phyloP scores from a whole-genome alignment of 2,329 filamentous ascomycete species.

The Phialophora tarda region DNA sequence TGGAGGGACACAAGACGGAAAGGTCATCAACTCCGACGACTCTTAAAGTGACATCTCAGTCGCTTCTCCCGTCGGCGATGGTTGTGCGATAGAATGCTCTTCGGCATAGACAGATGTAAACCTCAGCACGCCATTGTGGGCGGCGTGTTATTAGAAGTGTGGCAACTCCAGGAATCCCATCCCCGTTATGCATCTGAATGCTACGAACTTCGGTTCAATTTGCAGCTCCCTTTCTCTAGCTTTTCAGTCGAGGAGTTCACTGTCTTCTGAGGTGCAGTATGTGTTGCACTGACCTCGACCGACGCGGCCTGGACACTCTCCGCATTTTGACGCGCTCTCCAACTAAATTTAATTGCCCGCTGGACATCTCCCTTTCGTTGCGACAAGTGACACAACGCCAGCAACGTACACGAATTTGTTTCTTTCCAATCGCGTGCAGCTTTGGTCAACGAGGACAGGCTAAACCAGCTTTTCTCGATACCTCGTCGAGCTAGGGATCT shows the following conservation, averaged over 20 bases:
- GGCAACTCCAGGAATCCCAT: background rate
- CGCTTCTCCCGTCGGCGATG: background rate
- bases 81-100: background rate
- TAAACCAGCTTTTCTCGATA: background rate
- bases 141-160: background rate
- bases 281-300: background rate
- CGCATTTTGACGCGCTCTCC: slow-evolving; percentile 7
- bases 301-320: background rate
- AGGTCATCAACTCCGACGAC: background rate
- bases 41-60: background rate
- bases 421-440: background rate
- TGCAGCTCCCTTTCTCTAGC: background rate
- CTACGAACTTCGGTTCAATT: background rate
- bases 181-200: background rate
- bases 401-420: background rate
- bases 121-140: background rate
- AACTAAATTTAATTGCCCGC: slow-evolving; percentile 6
- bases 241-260: background rate
- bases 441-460: background rate
- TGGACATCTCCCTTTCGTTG: background rate
- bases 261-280: background rate
- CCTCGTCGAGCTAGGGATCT: background rate
- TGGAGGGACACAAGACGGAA: background rate
- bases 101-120: background rate
- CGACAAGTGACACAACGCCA: background rate